These are phyloP conservation scores for Dissophora globulifera DNA, from an alignment of 192 early-diverging fungal species.

Conservation along the genomic window DNA sequence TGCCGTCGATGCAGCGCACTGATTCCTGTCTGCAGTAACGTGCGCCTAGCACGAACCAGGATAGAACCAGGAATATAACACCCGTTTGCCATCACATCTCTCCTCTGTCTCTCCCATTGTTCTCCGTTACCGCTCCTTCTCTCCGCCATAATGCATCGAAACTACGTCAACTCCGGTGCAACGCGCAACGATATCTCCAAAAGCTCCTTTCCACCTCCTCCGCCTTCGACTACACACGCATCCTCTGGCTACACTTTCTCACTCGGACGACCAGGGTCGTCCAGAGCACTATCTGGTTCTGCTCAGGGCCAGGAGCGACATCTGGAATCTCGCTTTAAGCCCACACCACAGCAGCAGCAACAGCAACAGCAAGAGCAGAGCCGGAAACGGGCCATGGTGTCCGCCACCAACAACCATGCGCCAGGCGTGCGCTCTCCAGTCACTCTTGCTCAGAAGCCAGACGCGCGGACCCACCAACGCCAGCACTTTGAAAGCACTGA, in stretches of 20 bases:
- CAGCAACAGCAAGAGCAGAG: background rate
- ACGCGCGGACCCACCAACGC: no score
- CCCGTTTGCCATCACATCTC: background rate
- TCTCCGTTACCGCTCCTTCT: no score
- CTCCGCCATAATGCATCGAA: no score
- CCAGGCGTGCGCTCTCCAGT: no score
- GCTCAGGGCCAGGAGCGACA: background rate
- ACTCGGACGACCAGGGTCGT: slow-evolving; percentile 10
- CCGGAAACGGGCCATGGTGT: no score
- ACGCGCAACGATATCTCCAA: no score
- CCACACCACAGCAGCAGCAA: background rate
- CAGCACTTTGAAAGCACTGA: background rate
- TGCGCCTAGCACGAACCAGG: slow-evolving; percentile 1
- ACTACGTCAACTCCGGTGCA: no score
- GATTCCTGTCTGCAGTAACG: slow-evolving; percentile 2
- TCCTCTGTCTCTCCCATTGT: background rate
- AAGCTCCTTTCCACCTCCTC: background rate
- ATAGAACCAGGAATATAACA: no score
- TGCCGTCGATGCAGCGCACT: background rate
- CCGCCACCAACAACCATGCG: no score
- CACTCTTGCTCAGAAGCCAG: no score
- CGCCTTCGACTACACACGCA: background rate
- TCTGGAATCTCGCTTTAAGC: background rate
- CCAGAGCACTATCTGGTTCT: background rate
- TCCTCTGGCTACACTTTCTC: background rate